phyloP scores from a whole-genome alignment of 768 basidiomycete genomes.

The Calocybe cyanea region DNA sequence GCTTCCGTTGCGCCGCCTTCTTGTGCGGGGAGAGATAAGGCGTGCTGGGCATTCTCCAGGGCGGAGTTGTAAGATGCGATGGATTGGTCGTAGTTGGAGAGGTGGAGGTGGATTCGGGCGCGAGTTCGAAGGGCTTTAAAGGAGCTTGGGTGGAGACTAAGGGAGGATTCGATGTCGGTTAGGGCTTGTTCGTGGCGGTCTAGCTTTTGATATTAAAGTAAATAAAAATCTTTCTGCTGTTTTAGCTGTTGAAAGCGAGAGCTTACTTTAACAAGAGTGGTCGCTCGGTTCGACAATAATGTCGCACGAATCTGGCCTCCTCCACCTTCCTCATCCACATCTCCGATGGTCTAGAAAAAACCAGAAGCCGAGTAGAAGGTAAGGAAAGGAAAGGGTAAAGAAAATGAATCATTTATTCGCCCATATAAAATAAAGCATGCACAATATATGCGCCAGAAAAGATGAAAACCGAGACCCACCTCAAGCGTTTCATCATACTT shows the following conservation, averaged over 20 bases:
- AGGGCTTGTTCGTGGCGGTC: slow-evolving; percentile 66
- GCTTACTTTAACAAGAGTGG: slow-evolving; percentile 69
- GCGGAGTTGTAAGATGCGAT: slow-evolving; percentile 79
- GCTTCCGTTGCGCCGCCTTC: slow-evolving; percentile 56
- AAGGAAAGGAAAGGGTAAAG: no score
- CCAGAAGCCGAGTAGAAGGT: no score
- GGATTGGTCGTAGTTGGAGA: slow-evolving; percentile 70
- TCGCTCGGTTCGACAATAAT: slow-evolving; percentile 80
- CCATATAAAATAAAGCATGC: no score
- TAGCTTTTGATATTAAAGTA: slow-evolving; percentile 41
- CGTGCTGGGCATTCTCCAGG: slow-evolving; percentile 53
- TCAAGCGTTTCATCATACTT: slow-evolving; percentile 74
- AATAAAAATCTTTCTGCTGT: no score
- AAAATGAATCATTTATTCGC: no score
- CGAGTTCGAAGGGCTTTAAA: slow-evolving; percentile 89
- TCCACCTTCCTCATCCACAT: slow-evolving; percentile 63
- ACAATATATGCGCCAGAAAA: background rate
- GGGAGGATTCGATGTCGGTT: slow-evolving; percentile 64
- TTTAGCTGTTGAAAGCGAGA: background rate
- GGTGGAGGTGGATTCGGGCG: slow-evolving; percentile 70
- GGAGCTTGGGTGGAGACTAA: slow-evolving; percentile 56
- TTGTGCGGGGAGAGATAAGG: no score
- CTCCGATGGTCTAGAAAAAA: slow-evolving; percentile 62
- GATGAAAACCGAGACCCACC: slow-evolving; percentile 30
- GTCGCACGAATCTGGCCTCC: slow-evolving; percentile 82